These are phyloP conservation scores for Candida dubliniensis DNA, from an alignment of 1,139 yeast genomes.

Conservation along the genomic window DNA sequence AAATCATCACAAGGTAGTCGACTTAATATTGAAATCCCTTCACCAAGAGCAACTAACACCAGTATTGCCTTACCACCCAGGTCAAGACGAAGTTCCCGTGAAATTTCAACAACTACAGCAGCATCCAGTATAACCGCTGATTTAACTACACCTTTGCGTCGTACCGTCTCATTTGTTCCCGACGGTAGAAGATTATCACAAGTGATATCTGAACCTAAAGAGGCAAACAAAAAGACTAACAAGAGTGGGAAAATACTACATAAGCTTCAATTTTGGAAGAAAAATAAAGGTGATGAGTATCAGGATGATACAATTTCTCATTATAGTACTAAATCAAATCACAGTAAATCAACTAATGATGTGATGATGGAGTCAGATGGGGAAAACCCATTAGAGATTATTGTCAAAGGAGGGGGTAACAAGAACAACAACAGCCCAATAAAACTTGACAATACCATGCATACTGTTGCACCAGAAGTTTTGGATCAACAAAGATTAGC, in stretches of 20 bases:
- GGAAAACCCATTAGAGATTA: slow-evolving; percentile 6
- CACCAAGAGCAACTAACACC: slow-evolving; percentile 6
- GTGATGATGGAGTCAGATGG: slow-evolving; percentile 7
- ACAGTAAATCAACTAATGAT: slow-evolving; percentile 9
- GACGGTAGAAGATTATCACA: slow-evolving; percentile 23
- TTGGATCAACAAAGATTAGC: neutral
- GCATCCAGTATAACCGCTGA: neutral
- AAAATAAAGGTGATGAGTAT: slow-evolving; percentile 15
- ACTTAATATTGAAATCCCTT: slow-evolving; percentile 8
- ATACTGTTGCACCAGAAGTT: neutral
- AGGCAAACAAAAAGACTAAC: slow-evolving; percentile 15
- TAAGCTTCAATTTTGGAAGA: slow-evolving; percentile 47
- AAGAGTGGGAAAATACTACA: slow-evolving; percentile 30
- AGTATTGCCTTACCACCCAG: slow-evolving; percentile 2
- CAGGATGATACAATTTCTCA: slow-evolving; percentile 11
- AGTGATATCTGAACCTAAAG: slow-evolving; percentile 14
- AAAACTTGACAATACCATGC: neutral
- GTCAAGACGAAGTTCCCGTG: slow-evolving; percentile 10
- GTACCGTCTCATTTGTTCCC: slow-evolving; percentile 39
- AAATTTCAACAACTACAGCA: slow-evolving; percentile 11
- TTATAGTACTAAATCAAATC: slow-evolving; percentile 9
- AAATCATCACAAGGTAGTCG: slow-evolving; percentile 7
- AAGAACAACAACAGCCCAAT: slow-evolving; percentile 9
- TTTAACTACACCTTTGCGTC: slow-evolving; percentile 9
- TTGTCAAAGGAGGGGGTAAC: slow-evolving; percentile 3